Conservation (phyloP, 1,139 yeast species). For the Nakaseomyces sp. region DNA sequence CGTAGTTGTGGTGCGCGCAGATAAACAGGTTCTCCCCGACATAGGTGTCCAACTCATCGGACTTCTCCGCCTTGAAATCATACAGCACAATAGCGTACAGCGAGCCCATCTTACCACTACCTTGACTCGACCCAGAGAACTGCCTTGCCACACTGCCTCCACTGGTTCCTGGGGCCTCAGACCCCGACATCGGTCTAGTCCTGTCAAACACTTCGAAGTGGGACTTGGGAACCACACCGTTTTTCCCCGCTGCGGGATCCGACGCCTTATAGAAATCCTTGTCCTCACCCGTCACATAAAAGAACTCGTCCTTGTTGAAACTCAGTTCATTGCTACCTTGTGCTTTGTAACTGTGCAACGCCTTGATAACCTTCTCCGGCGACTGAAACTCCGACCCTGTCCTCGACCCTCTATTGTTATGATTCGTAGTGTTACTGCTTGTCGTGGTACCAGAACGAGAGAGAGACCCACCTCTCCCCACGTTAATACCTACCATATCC, state of each 20-base stretch:
- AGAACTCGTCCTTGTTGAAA: slow-evolving; percentile 77
- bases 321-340: slow-evolving; percentile 77
- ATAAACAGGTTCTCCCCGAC: slow-evolving; percentile 87
- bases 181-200: slow-evolving; percentile 22
- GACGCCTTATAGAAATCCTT: slow-evolving; percentile 79
- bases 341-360: slow-evolving; percentile 67
- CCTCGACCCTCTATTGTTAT: slow-evolving; percentile 7
- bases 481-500: not conserved
- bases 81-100: slow-evolving; percentile 63
- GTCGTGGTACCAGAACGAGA: slow-evolving; percentile 2
- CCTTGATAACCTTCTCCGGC: slow-evolving; percentile 79
- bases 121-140: slow-evolving; percentile 8
- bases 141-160: not conserved
- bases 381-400: slow-evolving; percentile 16
- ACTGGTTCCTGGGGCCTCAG: too few species aligned
- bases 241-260: slow-evolving; percentile 67
- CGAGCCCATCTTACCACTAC: slow-evolving; percentile 28
- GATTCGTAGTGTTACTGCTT: too few species aligned
- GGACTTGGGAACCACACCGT: slow-evolving; percentile 81
- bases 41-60: slow-evolving; percentile 73
- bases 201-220: slow-evolving; percentile 76
- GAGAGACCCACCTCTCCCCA: slow-evolving; percentile 8
- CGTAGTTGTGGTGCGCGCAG: slow-evolving; percentile 92
- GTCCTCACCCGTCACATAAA: slow-evolving; percentile 65
- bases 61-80: slow-evolving; percentile 80